Evolutionary conservation across 352 stramenopile genomes (phyloP), one percentile per base, ranked within the genome.

Genomic region (Globisporangium cylindrosporum): DNA sequence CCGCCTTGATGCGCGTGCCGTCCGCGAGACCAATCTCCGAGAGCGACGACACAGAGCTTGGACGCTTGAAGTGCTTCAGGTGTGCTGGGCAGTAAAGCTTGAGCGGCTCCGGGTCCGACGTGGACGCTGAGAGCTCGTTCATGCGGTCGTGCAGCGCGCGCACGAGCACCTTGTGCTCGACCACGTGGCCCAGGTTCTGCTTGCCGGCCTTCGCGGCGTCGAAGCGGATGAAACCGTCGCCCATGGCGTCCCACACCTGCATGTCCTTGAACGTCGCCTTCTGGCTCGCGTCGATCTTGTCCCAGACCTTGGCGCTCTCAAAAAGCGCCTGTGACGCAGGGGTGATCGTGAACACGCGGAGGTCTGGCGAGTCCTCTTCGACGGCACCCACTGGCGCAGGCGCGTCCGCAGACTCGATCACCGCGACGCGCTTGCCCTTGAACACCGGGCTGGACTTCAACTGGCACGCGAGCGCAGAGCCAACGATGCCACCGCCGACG

Each of bases 181-280:
- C 55, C 57, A 97, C 88, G 69, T 94, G 87, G 27, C 89, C 92
- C 24, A 98, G 80, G 55, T 76, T 66, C 66, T 86, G 75, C n/a
- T 74, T 79, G 32, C 76, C 71, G 29, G 71, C 72, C 75, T 89
- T 94, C 38, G 78, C 61, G 20, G 84, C 82, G 75, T 97, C 76
- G 72, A 97, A 97, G 65, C 88, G 90, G 63, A 98, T 91, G 71
- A 90, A 91, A 34, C 90, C 90, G 64, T 94, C 80, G 62, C 89
- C 91, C 81, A 95, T 93, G 68, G 88, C 84, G 70, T 97, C 91
- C 90, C 91, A 96, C 9, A 91, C 91, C 74, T 97, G 91, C 92
- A 98, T 97, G 77, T 93, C 78, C 49, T 81, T 77, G 75, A 97
- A 98, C 32, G 80, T 72, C 48, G 89, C 76, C 59, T 77, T 85